Evolutionary conservation across 2,329 filamentous ascomycete species (phyloP).

Genomic region (Aspergillus sp.): DNA sequence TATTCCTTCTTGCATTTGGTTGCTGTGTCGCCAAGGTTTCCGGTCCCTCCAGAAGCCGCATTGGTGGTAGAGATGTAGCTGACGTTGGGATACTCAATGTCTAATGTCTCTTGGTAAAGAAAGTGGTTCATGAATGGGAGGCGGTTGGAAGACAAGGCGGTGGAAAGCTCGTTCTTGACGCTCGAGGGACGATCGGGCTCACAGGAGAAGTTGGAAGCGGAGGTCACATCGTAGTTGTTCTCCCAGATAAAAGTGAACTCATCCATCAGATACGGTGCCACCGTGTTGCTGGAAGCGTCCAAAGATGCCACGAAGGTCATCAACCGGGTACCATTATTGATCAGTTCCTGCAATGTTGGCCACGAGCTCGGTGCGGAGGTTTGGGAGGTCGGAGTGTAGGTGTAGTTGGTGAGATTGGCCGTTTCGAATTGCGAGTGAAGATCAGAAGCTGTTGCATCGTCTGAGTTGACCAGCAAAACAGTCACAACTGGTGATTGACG

Average conservation of each 20-base stretch:
- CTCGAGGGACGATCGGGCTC: constrained; percentile 65
- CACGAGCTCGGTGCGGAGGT: constrained; percentile 54
- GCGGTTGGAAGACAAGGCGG: constrained; percentile 59
- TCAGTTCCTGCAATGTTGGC: constrained; percentile 73
- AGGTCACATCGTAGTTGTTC: constrained; percentile 67
- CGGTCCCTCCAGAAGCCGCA: constrained; percentile 57
- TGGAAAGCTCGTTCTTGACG: constrained; percentile 48
- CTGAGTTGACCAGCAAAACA: constrained; percentile 70
- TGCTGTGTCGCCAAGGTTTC: constrained; percentile 54
- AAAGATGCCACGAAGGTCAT: constrained; percentile 68
- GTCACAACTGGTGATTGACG: constrained; percentile 60
- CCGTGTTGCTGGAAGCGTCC: constrained; percentile 32
- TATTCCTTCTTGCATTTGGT: constrained; percentile 60
- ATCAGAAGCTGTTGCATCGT: constrained; percentile 57
- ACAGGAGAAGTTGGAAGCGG: constrained; percentile 70
- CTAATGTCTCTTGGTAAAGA: constrained; percentile 59
- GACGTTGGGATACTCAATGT: constrained; percentile 64
- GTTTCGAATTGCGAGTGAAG: constrained; percentile 59
- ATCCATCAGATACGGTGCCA: constrained; percentile 48
- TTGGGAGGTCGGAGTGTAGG: constrained; percentile 57
- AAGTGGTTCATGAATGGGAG: constrained; percentile 82
- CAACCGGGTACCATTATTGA: constrained; percentile 64
- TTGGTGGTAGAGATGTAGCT: constrained; percentile 66
- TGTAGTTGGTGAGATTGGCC: constrained; percentile 63
- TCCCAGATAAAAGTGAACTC: constrained; percentile 64